These are phyloP conservation scores for Cymbopogon citratus DNA, from an alignment of 176 grass and related monocot species.

Conservation along the genomic window DNA sequence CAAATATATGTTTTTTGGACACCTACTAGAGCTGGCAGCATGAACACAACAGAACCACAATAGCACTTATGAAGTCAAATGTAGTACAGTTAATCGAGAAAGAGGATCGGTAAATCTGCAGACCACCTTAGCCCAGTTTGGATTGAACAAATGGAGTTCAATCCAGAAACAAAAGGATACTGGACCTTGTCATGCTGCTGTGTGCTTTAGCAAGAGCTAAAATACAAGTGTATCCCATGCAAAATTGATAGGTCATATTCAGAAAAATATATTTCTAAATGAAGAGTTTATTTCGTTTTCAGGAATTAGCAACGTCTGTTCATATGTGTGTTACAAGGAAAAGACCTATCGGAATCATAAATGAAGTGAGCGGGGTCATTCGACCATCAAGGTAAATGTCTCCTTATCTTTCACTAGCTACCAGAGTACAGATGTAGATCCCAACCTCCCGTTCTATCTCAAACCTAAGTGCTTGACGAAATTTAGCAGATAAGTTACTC, in stretches of 20 bases:
- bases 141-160: not conserved
- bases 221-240: not conserved
- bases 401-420: not conserved
- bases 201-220: not conserved
- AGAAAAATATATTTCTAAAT: not conserved
- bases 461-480: not conserved
- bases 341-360: constrained; percentile 59
- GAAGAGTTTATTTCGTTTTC: not conserved
- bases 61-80: not conserved
- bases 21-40: not conserved
- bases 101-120: not conserved
- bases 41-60: not conserved
- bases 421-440: not conserved
- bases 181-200: not conserved
- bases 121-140: not conserved
- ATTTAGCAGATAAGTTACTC: not conserved
- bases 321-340: constrained; percentile 54
- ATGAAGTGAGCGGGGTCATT: constrained; percentile 56
- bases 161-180: not conserved
- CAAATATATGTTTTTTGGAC: not conserved
- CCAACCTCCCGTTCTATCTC: not conserved
- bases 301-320: constrained; percentile 58
- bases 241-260: not conserved
- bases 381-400: constrained; percentile 54
- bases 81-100: not conserved